Percentiles rank a stretch among this genome's conserved stretches.
Conservation (phyloP, 1,284 basidiomycete genomes). For the Ustilago vetiveriae region DNA sequence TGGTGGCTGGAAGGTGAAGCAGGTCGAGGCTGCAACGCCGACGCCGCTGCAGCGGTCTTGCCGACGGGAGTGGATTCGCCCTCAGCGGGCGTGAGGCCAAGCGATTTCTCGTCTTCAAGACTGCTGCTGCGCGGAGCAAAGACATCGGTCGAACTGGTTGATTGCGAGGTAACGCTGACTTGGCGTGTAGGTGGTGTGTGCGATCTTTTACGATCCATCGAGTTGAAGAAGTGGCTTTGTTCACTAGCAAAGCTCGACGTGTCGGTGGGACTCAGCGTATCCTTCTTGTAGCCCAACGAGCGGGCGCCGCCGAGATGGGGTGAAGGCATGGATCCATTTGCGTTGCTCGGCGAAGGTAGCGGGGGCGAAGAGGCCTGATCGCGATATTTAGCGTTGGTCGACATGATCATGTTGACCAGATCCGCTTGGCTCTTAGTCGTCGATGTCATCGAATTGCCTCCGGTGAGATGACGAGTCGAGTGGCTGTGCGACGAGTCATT, state of each 20-base stretch:
- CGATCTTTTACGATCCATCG: conserved; percentile 19
- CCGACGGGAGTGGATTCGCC: conserved; percentile 28
- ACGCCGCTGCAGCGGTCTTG: conserved; percentile 11
- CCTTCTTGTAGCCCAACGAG: conserved; percentile 27
- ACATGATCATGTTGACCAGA: conserved; percentile 25
- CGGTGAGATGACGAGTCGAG: conserved; percentile 19
- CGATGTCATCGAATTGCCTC: background rate
- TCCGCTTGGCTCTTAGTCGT: conserved; percentile 17
- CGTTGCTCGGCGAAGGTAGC: conserved; percentile 16
- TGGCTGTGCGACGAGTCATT: conserved; percentile 15
- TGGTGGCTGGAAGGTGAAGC: conserved; percentile 9
- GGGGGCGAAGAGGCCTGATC: conserved; percentile 35
- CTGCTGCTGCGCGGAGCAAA: conserved; percentile 20
- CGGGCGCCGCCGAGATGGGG: conserved; percentile 29
- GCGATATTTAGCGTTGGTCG: conserved; percentile 26
- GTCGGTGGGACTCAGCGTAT: conserved; percentile 21
- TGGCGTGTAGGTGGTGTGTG: conserved; percentile 26
- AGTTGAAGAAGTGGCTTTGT: conserved; percentile 6
- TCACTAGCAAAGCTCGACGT: conserved; percentile 14
- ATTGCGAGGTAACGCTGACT: conserved; percentile 6
- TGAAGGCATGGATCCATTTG: conserved; percentile 15
- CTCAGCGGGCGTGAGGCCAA: conserved; percentile 9
- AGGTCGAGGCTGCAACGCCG: background rate
- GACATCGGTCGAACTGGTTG: conserved; percentile 6
- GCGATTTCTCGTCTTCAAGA: conserved; percentile 5